Evolutionary conservation across 2,329 filamentous ascomycete genomes (phyloP), one percentile per base, ranked within the genome.

Genomic region (Stemphylium lycopersici): DNA sequence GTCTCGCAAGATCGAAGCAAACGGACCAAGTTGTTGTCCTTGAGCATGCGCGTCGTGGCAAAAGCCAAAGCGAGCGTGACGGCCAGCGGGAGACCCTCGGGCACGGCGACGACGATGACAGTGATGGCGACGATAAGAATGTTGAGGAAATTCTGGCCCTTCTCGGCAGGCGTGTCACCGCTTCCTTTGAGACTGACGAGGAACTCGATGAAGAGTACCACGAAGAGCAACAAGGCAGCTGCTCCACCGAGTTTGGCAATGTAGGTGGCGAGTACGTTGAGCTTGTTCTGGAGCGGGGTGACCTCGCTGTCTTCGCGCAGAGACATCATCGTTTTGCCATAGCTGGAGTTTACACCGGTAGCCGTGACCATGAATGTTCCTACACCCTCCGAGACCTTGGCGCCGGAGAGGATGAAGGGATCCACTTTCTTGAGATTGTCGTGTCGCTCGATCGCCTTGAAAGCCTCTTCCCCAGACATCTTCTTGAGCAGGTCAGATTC

Each of bases 321-420:
- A 33, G 89, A 90, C 83, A 93, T 88, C 78, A 93, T 83, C 2
- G 87, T 91, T 66, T 90, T 90, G 51, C 90, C 90, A 66, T 90
- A 87, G 29, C 84, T 89, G 0, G 89, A 90, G 72, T 93, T 83
- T 32, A 88, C 81, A 59, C 90, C 90, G 15, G 88, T 86, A 4
- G 89, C 84, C 1, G 89, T 91, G 49, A 92, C 89, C 49, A 93
- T 72, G 73, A 91, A 93, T 3, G 84, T 86, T 8, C 90, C 90
- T 6, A 91, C 82, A 49, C 90, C 90, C 66, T 91, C 88, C 0
- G 86, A 86, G 10, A 93, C 86, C 62, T 91, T 91, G 2, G 88
- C 88, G 40, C 90, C 93, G 26, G 92, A 96, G 63, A 96, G 90
- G 66, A 97, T 91, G 73, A 93, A 93, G 0, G 90, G 90, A 63